A percentile compares a stretch with the other conserved stretches of the same genome.
Conservation (phyloP, 768 basidiomycete genomes). For the Agrocybe pediades region DNA sequence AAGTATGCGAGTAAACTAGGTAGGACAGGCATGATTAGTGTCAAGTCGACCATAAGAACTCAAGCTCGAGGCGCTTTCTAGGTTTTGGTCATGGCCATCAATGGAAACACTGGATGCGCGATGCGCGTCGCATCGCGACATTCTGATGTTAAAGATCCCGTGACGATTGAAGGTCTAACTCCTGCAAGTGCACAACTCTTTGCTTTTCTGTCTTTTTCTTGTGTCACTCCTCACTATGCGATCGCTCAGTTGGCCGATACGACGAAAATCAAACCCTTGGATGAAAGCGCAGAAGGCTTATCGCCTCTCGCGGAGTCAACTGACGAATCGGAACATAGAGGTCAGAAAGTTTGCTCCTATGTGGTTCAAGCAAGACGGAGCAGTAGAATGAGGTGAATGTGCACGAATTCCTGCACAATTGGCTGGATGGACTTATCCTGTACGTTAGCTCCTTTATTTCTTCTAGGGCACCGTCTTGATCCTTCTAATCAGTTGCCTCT, state of each 20-base stretch:
- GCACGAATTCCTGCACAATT: conserved; percentile 90
- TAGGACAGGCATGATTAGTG: no score
- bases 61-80: no score
- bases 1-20: no score
- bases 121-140: no score
- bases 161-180: no score
- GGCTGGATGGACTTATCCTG: conserved; percentile 96
- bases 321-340: conserved; percentile 98
- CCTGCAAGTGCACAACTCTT: no score
- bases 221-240: conserved; percentile 52
- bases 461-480: conserved; percentile 1
- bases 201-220: no score
- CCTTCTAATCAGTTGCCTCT: conserved; percentile 79
- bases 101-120: no score
- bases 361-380: conserved; percentile 97
- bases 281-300: conserved; percentile 98
- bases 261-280: conserved; percentile 84
- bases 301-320: conserved; percentile 91
- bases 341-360: conserved; percentile 95
- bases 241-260: conserved; percentile 89
- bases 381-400: conserved; percentile 92
- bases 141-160: no score
- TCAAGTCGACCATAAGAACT: no score
- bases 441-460: conserved; percentile 41
- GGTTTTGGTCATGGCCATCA: no score